Percentiles rank a stretch among this genome's conserved stretches.
These are phyloP conservation scores for Catunica adiposa DNA, from an alignment of 2,329 filamentous ascomycete species.

Conservation along the genomic window DNA sequence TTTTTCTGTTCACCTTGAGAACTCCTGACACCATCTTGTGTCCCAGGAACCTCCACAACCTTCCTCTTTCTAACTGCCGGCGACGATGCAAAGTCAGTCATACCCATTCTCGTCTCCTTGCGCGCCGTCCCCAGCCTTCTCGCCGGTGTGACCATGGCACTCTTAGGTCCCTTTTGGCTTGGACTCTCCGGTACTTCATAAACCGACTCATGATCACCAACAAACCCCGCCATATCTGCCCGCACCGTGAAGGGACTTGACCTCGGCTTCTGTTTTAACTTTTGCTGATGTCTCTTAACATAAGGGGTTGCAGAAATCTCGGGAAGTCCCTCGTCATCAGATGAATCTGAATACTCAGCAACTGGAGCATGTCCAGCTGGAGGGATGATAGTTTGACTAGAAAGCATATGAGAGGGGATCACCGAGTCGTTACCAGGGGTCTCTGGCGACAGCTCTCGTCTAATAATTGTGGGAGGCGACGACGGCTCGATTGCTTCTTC, in stretches of 20 bases:
- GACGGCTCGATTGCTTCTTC: background rate
- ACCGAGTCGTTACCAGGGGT: background rate
- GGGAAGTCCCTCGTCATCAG: background rate
- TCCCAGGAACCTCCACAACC: background rate
- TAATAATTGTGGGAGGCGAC: background rate
- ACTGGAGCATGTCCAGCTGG: background rate
- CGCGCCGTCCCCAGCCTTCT: background rate
- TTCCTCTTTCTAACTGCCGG: background rate
- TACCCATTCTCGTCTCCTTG: background rate
- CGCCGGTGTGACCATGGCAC: background rate
- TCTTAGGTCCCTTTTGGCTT: background rate
- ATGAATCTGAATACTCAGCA: background rate
- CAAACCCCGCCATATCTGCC: background rate
- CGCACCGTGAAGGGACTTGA: background rate
- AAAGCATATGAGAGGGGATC: constrained; percentile 2
- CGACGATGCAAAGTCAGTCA: background rate
- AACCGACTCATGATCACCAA: background rate
- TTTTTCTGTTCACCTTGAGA: background rate
- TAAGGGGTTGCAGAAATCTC: background rate
- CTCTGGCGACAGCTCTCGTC: background rate
- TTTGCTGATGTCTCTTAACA: background rate
- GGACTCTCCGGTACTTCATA: constrained; percentile 11
- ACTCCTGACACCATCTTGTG: background rate
- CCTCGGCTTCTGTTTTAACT: constrained; percentile 6
- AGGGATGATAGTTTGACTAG: background rate